A percentile compares a stretch with the other conserved stretches of the same genome.
Conservation (phyloP, 2,329 filamentous ascomycete genomes). For the Plectosphaerella sp. region DNA sequence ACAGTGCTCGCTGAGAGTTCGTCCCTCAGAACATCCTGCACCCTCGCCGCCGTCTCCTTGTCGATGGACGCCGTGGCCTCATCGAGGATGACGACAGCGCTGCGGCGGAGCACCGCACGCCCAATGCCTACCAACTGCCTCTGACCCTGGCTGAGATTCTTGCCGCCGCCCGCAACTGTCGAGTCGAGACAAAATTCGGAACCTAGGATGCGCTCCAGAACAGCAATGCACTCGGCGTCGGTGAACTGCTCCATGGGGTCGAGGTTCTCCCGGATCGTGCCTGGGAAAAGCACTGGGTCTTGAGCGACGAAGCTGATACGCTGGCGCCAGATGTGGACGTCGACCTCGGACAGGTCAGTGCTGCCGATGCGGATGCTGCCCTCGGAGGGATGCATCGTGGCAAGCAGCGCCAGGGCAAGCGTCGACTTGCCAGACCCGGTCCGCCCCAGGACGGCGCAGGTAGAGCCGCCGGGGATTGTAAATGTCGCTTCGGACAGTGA, state of each 20-base stretch:
- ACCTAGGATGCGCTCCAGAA: conserved; percentile 57
- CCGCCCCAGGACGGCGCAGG: conserved; percentile 68
- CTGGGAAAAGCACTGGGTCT: conserved; percentile 58
- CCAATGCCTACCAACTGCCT: conserved; percentile 58
- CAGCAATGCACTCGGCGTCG: conserved; percentile 42
- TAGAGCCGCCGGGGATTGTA: conserved; percentile 62
- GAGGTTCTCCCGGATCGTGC: conserved; percentile 58
- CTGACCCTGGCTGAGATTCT: conserved; percentile 60
- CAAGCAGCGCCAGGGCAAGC: conserved; percentile 54
- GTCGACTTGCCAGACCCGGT: conserved; percentile 89
- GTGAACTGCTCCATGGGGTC: conserved; percentile 61
- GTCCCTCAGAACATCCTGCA: conserved; percentile 52
- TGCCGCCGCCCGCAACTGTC: conserved; percentile 54
- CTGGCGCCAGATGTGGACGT: conserved; percentile 51
- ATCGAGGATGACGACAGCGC: conserved; percentile 58
- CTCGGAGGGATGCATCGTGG: conserved; percentile 45
- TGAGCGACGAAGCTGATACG: conserved; percentile 61
- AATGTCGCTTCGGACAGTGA: conserved; percentile 67
- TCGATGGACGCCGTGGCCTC: conserved; percentile 64
- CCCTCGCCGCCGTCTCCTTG: conserved; percentile 50
- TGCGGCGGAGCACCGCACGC: conserved; percentile 54
- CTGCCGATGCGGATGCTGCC: conserved; percentile 51
- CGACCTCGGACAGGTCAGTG: conserved; percentile 46
- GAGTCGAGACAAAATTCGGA: conserved; percentile 40
- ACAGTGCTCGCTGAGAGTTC: conserved; percentile 54